Conservation (phyloP, 2,329 filamentous ascomycete genomes). For the Xylaria sp. region DNA sequence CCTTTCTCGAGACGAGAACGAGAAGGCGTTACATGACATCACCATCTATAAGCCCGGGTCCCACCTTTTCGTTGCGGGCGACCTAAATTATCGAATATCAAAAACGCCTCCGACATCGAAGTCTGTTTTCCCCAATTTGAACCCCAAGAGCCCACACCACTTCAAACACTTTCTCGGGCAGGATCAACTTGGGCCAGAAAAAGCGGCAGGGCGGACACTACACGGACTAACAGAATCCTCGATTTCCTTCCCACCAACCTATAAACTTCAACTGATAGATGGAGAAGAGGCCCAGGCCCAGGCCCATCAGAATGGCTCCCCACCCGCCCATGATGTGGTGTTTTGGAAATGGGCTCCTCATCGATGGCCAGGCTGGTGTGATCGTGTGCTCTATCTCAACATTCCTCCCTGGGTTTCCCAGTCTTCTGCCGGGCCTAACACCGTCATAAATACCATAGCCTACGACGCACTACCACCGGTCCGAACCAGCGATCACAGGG, state of each 20-base stretch:
- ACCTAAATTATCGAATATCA: slow-evolving; percentile 93
- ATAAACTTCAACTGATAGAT: slow-evolving; percentile 73
- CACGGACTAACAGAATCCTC: slow-evolving; percentile 81
- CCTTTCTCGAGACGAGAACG: slow-evolving; percentile 38
- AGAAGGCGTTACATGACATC: slow-evolving; percentile 62
- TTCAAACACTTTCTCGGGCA: slow-evolving; percentile 73
- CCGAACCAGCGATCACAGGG: slow-evolving; percentile 85
- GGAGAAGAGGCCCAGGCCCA: slow-evolving; percentile 42
- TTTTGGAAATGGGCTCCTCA: slow-evolving; percentile 81
- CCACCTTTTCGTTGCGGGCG: slow-evolving; percentile 87
- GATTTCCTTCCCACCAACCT: slow-evolving; percentile 88
- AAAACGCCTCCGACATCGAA: slow-evolving; percentile 68
- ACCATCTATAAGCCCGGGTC: slow-evolving; percentile 79
- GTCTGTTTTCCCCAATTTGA: slow-evolving; percentile 71
- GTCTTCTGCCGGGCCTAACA: slow-evolving; percentile 38
- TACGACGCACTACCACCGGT: slow-evolving; percentile 84
- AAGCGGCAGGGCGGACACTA: slow-evolving; percentile 72
- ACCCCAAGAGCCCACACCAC: slow-evolving; percentile 66
- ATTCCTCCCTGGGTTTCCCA: slow-evolving; percentile 61
- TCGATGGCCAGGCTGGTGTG: slow-evolving; percentile 93
- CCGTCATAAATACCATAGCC: slow-evolving; percentile 62
- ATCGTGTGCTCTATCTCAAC: slow-evolving; percentile 84
- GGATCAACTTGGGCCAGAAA: slow-evolving; percentile 84
- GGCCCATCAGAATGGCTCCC: slow-evolving; percentile 27
- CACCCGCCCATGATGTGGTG: slow-evolving; percentile 50